Percentiles rank a stretch among this genome's conserved stretches.
Evolutionary conservation across 1,139 yeast species (phyloP).

Genomic region (Meyerozyma guilliermondii): DNA sequence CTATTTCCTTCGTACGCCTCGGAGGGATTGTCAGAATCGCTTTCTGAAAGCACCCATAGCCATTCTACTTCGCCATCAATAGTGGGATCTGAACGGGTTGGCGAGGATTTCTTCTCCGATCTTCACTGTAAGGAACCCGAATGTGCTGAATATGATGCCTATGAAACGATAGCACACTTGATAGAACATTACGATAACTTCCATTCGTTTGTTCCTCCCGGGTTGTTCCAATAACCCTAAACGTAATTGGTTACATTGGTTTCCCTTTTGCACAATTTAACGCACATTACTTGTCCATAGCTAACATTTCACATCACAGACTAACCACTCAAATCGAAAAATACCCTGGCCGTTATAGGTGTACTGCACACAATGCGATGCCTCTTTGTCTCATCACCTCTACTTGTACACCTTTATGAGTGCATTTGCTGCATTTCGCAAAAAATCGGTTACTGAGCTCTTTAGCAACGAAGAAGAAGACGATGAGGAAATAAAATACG

Average conservation of each 20-base stretch:
- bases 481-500: constrained; percentile 17
- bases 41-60: background rate
- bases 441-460: constrained; percentile 10
- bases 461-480: constrained; percentile 14
- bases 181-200: constrained; percentile 5
- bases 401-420: constrained; percentile 24
- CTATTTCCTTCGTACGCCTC: background rate
- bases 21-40: background rate
- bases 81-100: background rate
- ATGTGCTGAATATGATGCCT: constrained; percentile 2
- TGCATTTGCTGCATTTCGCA: constrained; percentile 48
- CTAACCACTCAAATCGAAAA: too few relatives aligned
- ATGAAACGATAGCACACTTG: constrained; percentile 3
- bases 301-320: too few relatives aligned
- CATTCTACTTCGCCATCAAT: background rate
- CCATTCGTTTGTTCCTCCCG: constrained; percentile 4
- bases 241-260: background rate
- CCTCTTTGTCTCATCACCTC: background rate
- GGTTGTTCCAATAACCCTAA: background rate
- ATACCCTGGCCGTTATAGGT: background rate
- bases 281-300: too few relatives aligned
- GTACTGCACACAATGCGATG: background rate
- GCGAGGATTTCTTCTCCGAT: background rate
- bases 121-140: constrained; percentile 3
- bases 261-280: too few relatives aligned